phyloP scores from a whole-genome alignment of 1,284 basidiomycete species.

The Apiotrichum sp. region DNA sequence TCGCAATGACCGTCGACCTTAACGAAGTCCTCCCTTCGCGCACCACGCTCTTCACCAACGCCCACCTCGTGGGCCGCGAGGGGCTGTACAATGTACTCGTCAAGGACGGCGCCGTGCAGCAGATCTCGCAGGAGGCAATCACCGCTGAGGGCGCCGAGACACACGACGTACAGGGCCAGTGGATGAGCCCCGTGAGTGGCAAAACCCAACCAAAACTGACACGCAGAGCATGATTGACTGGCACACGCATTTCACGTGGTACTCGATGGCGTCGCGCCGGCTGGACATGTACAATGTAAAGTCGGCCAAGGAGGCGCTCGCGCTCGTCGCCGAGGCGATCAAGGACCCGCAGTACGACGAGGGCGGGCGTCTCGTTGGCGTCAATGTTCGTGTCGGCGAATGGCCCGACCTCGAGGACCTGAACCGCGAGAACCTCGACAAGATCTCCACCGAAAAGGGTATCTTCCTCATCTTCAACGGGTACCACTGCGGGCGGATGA shows the following conservation, averaged over 20 bases:
- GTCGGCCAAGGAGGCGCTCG: conserved; percentile 21
- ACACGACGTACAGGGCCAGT: conserved; percentile 9
- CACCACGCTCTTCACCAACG: conserved; percentile 16
- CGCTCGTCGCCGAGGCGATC: conserved; percentile 11
- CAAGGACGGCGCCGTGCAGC: conserved; percentile 10
- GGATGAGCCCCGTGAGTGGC: conserved; percentile 8
- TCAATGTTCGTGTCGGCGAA: conserved; percentile 24
- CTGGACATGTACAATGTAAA: conserved; percentile 19
- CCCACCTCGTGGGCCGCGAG: conserved; percentile 19
- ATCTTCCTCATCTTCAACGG: conserved; percentile 31
- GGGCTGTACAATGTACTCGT: conserved; percentile 17
- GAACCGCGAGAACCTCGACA: conserved; percentile 22
- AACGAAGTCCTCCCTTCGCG: neutral
- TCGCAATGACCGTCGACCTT: neutral
- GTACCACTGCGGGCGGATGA: conserved; percentile 31
- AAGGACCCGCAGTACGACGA: conserved; percentile 8
- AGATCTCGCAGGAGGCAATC: conserved; percentile 2
- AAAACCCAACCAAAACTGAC: neutral
- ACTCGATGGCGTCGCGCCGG: conserved; percentile 20
- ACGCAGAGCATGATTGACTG: conserved; percentile 24
- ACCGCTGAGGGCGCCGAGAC: neutral
- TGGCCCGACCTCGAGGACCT: conserved; percentile 30
- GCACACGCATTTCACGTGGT: conserved; percentile 28
- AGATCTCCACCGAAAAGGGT: conserved; percentile 16
- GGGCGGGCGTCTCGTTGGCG: conserved; percentile 13